Conservation (phyloP, 176 grass and related monocot genomes). For the Avena eriantha region DNA sequence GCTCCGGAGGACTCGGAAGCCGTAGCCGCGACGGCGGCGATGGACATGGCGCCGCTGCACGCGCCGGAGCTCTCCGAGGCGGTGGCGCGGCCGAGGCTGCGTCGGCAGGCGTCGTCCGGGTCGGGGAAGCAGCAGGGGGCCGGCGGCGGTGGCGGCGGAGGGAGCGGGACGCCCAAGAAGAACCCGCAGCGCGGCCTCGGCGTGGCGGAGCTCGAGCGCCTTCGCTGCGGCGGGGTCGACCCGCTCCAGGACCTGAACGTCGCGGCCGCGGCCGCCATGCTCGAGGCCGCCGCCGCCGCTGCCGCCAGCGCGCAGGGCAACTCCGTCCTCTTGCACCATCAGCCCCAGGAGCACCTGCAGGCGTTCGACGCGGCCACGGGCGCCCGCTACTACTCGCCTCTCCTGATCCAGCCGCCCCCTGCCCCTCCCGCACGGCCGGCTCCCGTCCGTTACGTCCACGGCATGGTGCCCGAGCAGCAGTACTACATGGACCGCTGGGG, state of each 20-base stretch:
- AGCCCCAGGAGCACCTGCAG: not conserved
- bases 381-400: slow-evolving; percentile 40
- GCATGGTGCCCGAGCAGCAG: slow-evolving; percentile 42
- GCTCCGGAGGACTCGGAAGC: not conserved
- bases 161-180: slow-evolving; percentile 38
- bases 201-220: slow-evolving; percentile 76
- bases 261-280: slow-evolving; percentile 27
- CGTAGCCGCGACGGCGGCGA: not conserved
- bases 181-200: slow-evolving; percentile 75
- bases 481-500: slow-evolving; percentile 49
- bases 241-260: slow-evolving; percentile 49
- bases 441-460: slow-evolving; percentile 36
- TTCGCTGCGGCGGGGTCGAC: slow-evolving; percentile 61
- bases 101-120: slow-evolving; percentile 3
- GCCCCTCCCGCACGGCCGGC: not conserved
- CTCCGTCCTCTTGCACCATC: slow-evolving; percentile 11
- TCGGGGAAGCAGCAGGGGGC: slow-evolving; percentile 36
- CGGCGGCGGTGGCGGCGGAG: not conserved
- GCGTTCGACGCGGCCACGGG: slow-evolving; percentile 29
- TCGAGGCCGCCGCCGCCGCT: slow-evolving; percentile 17
- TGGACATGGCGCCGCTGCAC: not conserved
- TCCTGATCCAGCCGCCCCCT: slow-evolving; percentile 8
- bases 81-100: slow-evolving; percentile 27
- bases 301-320: not conserved
- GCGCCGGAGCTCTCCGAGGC: not conserved